phyloP scores from a whole-genome alignment of 2,329 filamentous ascomycete species.

The Trichoderma lentiforme region DNA sequence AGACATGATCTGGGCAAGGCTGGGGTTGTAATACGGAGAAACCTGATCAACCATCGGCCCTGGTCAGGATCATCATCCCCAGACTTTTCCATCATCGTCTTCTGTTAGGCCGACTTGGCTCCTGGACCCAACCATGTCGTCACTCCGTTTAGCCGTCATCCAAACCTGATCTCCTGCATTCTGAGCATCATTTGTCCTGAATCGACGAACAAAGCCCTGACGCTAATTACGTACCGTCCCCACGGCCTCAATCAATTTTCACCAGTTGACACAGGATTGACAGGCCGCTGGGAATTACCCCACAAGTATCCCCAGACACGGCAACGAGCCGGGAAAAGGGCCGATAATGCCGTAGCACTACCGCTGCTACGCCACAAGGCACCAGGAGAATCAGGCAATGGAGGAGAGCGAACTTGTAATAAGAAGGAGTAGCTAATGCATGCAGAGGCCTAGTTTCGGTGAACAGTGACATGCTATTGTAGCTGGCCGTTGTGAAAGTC shows the following conservation, averaged over 20 bases:
- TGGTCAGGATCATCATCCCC: neutral
- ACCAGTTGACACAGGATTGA: neutral
- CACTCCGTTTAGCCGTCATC: neutral
- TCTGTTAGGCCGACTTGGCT: neutral
- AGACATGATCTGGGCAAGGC: neutral
- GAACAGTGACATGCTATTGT: neutral
- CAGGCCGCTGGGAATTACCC: constrained; percentile 7
- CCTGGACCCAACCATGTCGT: neutral
- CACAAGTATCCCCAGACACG: constrained; percentile 8
- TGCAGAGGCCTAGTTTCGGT: neutral
- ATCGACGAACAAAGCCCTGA: neutral
- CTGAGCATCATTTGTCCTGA: neutral
- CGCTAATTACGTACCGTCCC: constrained; percentile 10
- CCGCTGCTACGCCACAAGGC: neutral
- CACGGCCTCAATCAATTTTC: neutral
- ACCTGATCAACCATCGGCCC: neutral
- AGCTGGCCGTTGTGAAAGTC: neutral
- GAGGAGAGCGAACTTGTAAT: neutral
- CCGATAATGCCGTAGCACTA: constrained; percentile 10
- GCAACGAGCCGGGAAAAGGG: constrained; percentile 13
- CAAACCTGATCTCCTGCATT: neutral
- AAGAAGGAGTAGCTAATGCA: neutral
- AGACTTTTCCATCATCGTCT: neutral
- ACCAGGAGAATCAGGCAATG: neutral
- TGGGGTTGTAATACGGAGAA: constrained; percentile 10